Base-by-base conservation (phyloP, 305 asterid genomes). In the Rubia tinctorum region DNA sequence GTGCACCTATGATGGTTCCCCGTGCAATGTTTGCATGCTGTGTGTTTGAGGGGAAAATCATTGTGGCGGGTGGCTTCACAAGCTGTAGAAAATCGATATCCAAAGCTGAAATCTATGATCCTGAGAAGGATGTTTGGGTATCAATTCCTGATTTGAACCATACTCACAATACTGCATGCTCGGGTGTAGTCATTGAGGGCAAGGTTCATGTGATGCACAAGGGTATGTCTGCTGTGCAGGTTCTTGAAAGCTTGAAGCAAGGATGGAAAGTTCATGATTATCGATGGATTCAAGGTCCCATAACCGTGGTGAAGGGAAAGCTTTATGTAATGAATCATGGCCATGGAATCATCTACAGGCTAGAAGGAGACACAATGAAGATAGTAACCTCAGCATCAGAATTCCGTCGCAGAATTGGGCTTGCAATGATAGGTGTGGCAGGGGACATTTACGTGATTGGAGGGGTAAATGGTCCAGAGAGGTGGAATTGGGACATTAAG, bases 11-110 rank as follows among this genome's bases (percentile, higher is more conserved):
- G 99, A 82, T 84, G 4, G 90, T 95, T 56, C 98, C 99, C 2
- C 95, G 98, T 2, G 96, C 97, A 69, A 95, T 92, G 99, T 95
- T 95, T 22, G 98, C 96, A 7, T 95, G 99, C 81, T 91, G 98
- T 63, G 96, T 81, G 70, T 75, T 89, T 77, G 99, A 95, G 5
- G 99, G 94, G 61, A 95, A 88, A 80, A 91, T 95, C 56, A 76
- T 95, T 8, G 98, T 91, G n/a, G 99, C 99, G 0, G 99, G 99
- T 18, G 99, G 98, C 45, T 91, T 95, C 73, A 95, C 98, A 27
- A 84, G 78, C 83, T 89, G 92, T 84, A 76, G 97, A 84, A 95
- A 95, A 76, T 95, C 97, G 5, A 95, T 95, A 77, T 91, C 97
- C 0, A 90, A 88, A 55, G 96, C 97, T 7, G 99, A 95, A 75